phyloP scores from a whole-genome alignment of 306 rosid genomes.

The Acacia confusa region DNA sequence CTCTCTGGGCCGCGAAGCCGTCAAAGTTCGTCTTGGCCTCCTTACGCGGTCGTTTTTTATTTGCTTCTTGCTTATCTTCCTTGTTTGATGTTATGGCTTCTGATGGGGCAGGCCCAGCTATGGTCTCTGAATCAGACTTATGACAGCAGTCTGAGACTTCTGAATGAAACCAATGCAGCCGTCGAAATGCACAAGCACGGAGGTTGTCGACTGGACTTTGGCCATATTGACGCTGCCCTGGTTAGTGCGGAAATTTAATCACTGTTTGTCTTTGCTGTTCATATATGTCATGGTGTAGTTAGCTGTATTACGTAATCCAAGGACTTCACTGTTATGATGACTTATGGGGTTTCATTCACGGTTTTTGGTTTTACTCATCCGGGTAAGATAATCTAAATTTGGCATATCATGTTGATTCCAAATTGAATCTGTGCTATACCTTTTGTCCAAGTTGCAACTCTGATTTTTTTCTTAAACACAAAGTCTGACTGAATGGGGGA shows the following conservation, averaged over 20 bases:
- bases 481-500: background rate
- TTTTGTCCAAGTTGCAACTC: background rate
- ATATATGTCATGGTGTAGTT: background rate
- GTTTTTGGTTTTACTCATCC: background rate
- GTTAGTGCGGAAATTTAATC: conserved; percentile 35
- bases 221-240: conserved; percentile 62
- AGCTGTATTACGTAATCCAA: background rate
- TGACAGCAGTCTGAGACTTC: conserved; percentile 72
- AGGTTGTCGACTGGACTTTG: conserved; percentile 62
- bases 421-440: background rate
- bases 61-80: background rate
- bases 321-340: background rate
- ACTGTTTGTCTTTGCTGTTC: background rate
- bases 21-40: conserved; percentile 46
- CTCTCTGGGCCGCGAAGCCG: conserved; percentile 73
- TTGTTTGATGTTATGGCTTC: conserved; percentile 9
- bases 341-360: background rate
- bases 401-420: background rate
- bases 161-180: conserved; percentile 84
- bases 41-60: background rate
- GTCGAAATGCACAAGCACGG: conserved; percentile 87
- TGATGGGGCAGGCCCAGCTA: conserved; percentile 58
- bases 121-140: conserved; percentile 66
- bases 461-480: background rate
- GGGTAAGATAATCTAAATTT: too few relatives aligned